Conservation (phyloP, 352 stramenopile genomes). For the Phytophthora melonis region DNA sequence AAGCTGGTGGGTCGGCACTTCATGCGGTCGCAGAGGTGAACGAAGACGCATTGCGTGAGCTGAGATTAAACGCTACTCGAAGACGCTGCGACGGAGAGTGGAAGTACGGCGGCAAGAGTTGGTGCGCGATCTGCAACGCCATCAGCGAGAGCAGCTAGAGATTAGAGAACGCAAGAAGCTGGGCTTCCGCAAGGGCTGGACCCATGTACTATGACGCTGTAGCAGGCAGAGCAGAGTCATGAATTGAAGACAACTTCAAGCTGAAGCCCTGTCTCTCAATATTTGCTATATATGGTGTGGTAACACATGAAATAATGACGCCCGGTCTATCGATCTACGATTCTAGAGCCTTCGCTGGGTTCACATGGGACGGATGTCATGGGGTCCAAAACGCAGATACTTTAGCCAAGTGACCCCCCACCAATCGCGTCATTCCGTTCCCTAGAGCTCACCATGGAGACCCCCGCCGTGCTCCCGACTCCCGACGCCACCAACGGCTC, state of each 20-base stretch:
- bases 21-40: slow-evolving; percentile 41
- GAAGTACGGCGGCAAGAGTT: slow-evolving; percentile 46
- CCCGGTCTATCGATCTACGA: slow-evolving; percentile 22
- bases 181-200: slow-evolving; percentile 26
- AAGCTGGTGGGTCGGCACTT: slow-evolving; percentile 20
- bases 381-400: neutral
- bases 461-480: slow-evolving; percentile 13
- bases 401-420: slow-evolving; percentile 28
- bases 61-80: slow-evolving; percentile 56
- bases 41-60: slow-evolving; percentile 41
- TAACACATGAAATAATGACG: slow-evolving; percentile 8
- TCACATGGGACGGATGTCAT: slow-evolving; percentile 29
- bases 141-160: slow-evolving; percentile 48
- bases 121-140: slow-evolving; percentile 42
- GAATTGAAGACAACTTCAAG: neutral
- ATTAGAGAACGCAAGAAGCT: slow-evolving; percentile 53
- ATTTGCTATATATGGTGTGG: slow-evolving; percentile 18
- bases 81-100: slow-evolving; percentile 46
- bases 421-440: slow-evolving; percentile 24
- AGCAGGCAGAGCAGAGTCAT: neutral
- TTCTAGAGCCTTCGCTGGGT: neutral
- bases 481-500: slow-evolving; percentile 13
- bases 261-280: slow-evolving; percentile 11
- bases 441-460: slow-evolving; percentile 37
- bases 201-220: slow-evolving; percentile 15